phyloP scores from a whole-genome alignment of 495 filamentous ascomycete genomes.

The Aspergillus sparsus region DNA sequence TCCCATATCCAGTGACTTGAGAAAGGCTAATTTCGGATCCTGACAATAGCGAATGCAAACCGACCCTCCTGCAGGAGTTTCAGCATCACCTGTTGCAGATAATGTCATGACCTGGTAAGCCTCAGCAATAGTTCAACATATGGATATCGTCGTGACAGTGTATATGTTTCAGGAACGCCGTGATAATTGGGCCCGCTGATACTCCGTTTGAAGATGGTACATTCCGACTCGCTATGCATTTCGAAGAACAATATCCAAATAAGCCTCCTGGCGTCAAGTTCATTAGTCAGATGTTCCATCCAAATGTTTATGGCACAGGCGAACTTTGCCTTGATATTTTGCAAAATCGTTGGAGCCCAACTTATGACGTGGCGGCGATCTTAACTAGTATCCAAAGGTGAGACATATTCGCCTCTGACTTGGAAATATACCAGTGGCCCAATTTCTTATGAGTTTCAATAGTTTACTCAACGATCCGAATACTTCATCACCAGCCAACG shows the following conservation, averaged over 20 bases:
- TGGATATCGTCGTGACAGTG: slow-evolving; percentile 6
- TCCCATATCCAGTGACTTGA: slow-evolving; percentile 13
- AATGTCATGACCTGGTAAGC: slow-evolving; percentile 99
- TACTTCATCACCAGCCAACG: slow-evolving; percentile 94
- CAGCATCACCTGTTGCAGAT: slow-evolving; percentile 92
- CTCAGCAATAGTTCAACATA: background rate
- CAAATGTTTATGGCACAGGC: slow-evolving; percentile 95
- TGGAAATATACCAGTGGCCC: background rate
- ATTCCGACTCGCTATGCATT: slow-evolving; percentile 97
- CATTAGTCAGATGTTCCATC: slow-evolving; percentile 98
- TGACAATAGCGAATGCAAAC: slow-evolving; percentile 90
- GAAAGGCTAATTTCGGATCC: slow-evolving; percentile 22
- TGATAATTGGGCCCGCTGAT: slow-evolving; percentile 96
- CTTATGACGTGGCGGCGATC: slow-evolving; percentile 96
- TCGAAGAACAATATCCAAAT: slow-evolving; percentile 97
- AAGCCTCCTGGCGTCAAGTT: slow-evolving; percentile 98
- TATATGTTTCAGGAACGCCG: slow-evolving; percentile 79
- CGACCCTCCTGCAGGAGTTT: slow-evolving; percentile 95
- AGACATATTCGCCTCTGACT: slow-evolving; percentile 20
- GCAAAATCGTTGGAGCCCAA: slow-evolving; percentile 98
- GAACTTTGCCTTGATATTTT: slow-evolving; percentile 97
- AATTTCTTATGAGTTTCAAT: background rate
- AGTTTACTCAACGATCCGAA: slow-evolving; percentile 99
- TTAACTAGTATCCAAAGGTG: slow-evolving; percentile 98
- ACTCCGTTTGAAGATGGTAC: slow-evolving; percentile 99